Evolutionary conservation across 225 moss, liverwort and hornwort species (phyloP).

Genomic region (Neckera pumila): DNA sequence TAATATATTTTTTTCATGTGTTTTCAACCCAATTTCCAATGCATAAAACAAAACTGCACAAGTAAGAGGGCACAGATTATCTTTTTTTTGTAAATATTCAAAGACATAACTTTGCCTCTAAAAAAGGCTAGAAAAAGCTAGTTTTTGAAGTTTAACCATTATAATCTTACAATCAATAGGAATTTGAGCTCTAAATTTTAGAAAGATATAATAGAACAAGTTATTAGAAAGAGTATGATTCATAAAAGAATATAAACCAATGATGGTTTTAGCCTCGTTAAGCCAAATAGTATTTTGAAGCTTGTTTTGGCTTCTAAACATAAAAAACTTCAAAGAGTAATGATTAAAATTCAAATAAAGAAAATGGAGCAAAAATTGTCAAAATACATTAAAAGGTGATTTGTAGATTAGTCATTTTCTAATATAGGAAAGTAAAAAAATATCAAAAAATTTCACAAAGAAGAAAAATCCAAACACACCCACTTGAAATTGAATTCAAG

Average conservation of each 20-base stretch:
- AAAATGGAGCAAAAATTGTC: neutral
- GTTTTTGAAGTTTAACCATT: neutral
- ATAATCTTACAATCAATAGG: neutral
- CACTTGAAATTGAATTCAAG: neutral
- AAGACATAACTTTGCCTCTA: neutral
- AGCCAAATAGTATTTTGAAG: neutral
- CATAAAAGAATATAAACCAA: no score
- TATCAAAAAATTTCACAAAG: neutral
- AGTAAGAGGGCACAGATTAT: fast-evolving
- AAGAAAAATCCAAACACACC: neutral
- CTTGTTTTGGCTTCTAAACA: neutral
- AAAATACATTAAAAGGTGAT: neutral
- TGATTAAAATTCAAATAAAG: no score
- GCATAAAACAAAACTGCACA: neutral
- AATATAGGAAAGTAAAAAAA: neutral
- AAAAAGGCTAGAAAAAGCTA: fast-evolving
- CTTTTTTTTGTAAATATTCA: neutral
- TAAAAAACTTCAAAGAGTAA: neutral
- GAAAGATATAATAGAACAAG: neutral
- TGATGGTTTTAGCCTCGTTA: neutral
- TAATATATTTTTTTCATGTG: neutral
- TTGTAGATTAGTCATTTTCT: neutral
- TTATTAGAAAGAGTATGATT: neutral
- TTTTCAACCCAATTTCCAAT: neutral
- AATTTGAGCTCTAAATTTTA: neutral